These are phyloP conservation scores for Calocybe indica DNA, from an alignment of 768 basidiomycete species.

Conservation along the genomic window DNA sequence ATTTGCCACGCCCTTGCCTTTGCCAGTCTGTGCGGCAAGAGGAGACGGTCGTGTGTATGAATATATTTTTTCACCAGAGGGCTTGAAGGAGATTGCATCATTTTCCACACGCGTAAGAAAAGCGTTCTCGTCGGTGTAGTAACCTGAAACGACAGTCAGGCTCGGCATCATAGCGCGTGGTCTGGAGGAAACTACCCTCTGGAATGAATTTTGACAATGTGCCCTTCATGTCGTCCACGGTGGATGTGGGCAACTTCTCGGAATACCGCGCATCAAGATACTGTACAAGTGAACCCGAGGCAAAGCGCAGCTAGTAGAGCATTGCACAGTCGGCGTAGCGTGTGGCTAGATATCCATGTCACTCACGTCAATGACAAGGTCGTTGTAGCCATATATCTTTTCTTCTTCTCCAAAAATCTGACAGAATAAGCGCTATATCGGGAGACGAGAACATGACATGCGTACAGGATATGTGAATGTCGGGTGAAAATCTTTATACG, in stretches of 20 bases:
- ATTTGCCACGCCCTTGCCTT: slow-evolving; percentile 47
- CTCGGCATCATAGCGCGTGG: neutral
- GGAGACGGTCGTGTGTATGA: slow-evolving; percentile 64
- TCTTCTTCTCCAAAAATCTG: slow-evolving; percentile 96
- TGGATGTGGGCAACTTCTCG: slow-evolving; percentile 56
- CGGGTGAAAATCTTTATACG: slow-evolving; percentile 70
- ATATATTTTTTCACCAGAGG: slow-evolving; percentile 68
- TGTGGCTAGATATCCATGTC: neutral
- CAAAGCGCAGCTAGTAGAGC: slow-evolving; percentile 60
- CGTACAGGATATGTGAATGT: slow-evolving; percentile 90
- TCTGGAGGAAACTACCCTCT: slow-evolving; percentile 38
- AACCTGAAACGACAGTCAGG: slow-evolving; percentile 40
- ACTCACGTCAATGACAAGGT: slow-evolving; percentile 77
- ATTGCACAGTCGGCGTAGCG: neutral
- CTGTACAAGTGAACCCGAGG: slow-evolving; percentile 81
- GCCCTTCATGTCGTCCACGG: slow-evolving; percentile 85
- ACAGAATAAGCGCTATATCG: neutral
- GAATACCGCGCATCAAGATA: slow-evolving; percentile 68
- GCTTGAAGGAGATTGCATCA: slow-evolving; percentile 76
- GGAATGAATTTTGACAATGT: slow-evolving; percentile 75
- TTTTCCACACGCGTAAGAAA: slow-evolving; percentile 70
- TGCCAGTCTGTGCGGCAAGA: slow-evolving; percentile 30
- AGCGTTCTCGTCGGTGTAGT: slow-evolving; percentile 55
- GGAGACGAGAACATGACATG: slow-evolving; percentile 3
- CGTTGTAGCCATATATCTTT: slow-evolving; percentile 91